phyloP scores from a whole-genome alignment of 176 grass and related monocot species.

The Oryza glaberrima region DNA sequence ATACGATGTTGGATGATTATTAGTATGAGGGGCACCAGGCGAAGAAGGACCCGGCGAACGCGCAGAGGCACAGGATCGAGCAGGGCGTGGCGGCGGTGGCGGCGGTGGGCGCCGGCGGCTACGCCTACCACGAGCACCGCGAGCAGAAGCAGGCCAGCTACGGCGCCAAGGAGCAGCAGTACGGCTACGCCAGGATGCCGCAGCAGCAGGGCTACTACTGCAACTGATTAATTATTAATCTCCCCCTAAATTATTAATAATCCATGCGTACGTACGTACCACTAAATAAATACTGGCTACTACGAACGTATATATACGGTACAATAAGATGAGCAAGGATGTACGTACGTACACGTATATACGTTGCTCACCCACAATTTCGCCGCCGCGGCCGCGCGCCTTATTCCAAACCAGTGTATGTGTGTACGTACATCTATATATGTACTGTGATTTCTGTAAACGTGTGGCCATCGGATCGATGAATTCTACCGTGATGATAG shows the following conservation, averaged over 20 bases:
- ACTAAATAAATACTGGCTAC: neutral
- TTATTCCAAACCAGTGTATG: too few relatives aligned
- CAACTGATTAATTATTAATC: slow-evolving; percentile 3
- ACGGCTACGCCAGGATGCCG: slow-evolving; percentile 36
- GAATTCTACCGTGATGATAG: too few relatives aligned
- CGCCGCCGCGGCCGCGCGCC: too few relatives aligned
- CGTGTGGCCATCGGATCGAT: too few relatives aligned
- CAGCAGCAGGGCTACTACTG: slow-evolving; percentile 39
- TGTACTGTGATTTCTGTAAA: too few relatives aligned
- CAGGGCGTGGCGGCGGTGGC: slow-evolving; percentile 52
- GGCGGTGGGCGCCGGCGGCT: slow-evolving; percentile 64
- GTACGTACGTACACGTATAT: too few relatives aligned
- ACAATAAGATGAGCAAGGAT: slow-evolving; percentile 1
- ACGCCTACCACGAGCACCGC: slow-evolving; percentile 81
- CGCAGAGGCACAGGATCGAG: slow-evolving; percentile 77
- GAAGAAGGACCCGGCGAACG: slow-evolving; percentile 78
- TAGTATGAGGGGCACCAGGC: slow-evolving; percentile 67
- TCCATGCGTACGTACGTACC: too few relatives aligned
- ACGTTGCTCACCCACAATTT: too few relatives aligned
- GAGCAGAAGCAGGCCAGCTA: slow-evolving; percentile 66
- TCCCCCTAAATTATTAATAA: neutral
- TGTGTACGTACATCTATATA: too few relatives aligned
- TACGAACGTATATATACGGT: neutral
- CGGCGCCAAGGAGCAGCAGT: slow-evolving; percentile 49
- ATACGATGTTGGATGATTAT: too few relatives aligned